Evolutionary conservation across 306 rosid genomes (phyloP).

Genomic region (Begonia peltatifolia): DNA sequence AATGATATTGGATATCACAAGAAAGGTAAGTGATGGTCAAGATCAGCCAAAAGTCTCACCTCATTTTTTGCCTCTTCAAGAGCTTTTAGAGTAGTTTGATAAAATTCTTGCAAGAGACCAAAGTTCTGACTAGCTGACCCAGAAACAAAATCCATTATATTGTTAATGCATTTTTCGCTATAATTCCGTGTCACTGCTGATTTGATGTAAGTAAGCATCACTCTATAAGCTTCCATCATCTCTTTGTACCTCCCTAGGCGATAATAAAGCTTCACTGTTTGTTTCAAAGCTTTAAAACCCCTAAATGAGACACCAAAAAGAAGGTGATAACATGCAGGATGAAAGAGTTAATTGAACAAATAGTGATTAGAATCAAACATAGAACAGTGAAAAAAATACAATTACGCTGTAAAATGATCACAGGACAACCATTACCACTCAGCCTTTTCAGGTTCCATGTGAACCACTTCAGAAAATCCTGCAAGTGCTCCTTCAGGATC

Average conservation of each 20-base stretch:
- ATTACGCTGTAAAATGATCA: neutral
- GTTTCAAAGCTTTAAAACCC: conserved; percentile 97
- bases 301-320: conserved; percentile 13
- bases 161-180: conserved; percentile 95
- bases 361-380: no score
- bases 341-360: no score
- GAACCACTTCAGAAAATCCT: conserved; percentile 78
- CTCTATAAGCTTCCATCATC: conserved; percentile 95
- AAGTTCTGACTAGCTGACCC: conserved; percentile 96
- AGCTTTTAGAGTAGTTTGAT: conserved; percentile 84
- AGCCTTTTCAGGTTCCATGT: conserved; percentile 89
- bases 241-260: conserved; percentile 78
- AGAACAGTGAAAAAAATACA: no score
- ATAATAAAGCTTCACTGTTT: conserved; percentile 92
- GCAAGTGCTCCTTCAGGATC: conserved; percentile 86
- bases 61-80: conserved; percentile 98
- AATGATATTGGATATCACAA: neutral
- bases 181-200: conserved; percentile 90
- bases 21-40: neutral
- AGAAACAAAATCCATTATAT: conserved; percentile 93
- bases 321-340: neutral
- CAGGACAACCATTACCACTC: conserved; percentile 47
- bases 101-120: conserved; percentile 84
- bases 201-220: conserved; percentile 93
- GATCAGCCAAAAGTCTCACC: conserved; percentile 24